A percentile compares a stretch with the other conserved stretches of the same genome.
phyloP scores from a whole-genome alignment of 768 basidiomycete genomes.

The Phanerodontia chrysosporium region DNA sequence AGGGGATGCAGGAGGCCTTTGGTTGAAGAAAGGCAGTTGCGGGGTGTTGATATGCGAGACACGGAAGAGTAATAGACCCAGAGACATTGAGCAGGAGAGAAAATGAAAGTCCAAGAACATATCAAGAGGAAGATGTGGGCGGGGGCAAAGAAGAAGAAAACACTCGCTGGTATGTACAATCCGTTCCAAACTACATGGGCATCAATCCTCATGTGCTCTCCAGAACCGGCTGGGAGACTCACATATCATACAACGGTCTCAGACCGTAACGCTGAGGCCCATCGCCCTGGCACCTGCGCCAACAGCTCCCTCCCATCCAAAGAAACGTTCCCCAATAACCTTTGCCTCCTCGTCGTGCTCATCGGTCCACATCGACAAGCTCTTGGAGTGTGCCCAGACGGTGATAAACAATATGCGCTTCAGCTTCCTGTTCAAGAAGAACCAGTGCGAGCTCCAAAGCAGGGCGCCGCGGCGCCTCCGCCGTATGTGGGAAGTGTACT shows the following conservation, averaged over 20 bases:
- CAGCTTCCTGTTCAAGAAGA: slow-evolving; percentile 90
- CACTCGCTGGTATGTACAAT: not conserved
- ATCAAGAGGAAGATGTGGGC: not conserved
- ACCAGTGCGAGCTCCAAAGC: slow-evolving; percentile 96
- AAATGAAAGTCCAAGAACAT: not conserved
- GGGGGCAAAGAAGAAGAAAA: not conserved
- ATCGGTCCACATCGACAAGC: slow-evolving; percentile 44
- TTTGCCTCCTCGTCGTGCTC: slow-evolving; percentile 28
- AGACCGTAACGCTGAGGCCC: slow-evolving; percentile 44
- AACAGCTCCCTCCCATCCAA: slow-evolving; percentile 72
- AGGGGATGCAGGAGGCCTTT: not conserved
- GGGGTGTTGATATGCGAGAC: not conserved
- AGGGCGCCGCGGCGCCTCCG: slow-evolving; percentile 69
- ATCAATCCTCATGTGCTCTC: not conserved
- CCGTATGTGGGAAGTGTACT: slow-evolving; percentile 35
- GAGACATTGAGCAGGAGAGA: not conserved
- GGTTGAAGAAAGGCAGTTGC: not conserved
- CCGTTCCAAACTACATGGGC: not conserved
- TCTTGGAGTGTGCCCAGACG: slow-evolving; percentile 80
- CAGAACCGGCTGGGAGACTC: slow-evolving; percentile 1
- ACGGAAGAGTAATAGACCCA: not conserved
- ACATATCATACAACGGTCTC: not conserved
- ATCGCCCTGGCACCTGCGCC: slow-evolving; percentile 83
- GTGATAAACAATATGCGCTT: slow-evolving; percentile 92
- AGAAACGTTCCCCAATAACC: slow-evolving; percentile 54